Evolutionary conservation across 192 early-diverging fungal species (phyloP), one percentile per base, ranked within the genome.

Genomic region (Dimargaris verticillata): DNA sequence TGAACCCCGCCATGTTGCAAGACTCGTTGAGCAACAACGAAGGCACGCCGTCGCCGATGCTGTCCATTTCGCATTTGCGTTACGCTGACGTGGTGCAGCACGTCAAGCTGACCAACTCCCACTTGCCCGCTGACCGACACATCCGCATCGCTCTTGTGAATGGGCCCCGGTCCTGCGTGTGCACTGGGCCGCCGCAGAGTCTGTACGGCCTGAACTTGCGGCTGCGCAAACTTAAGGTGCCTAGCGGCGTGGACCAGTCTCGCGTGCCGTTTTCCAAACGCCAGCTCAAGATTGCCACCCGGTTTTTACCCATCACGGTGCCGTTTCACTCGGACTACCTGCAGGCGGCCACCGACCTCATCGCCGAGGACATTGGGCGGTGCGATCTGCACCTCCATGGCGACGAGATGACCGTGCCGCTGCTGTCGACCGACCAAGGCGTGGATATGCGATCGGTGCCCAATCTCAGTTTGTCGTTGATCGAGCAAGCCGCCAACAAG

Each of bases 31-130:
- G 71, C 61, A 87, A 87, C 77, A 83, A 86, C 62, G 93, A 97
- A 70, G 93, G 92, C 54, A 85, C 84, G 28, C 92, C 91, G 6
- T 88, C 88, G 10, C 88, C 89, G 49, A 97, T 97, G 93, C 77
- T 97, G 62, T 82, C 86, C 62, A 76, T 97, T 63, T 84, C 82
- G 64, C 83, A 83, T 43, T 75, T 95, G 54, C 88, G 88, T 64
- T 79, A 85, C 62, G 71, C 74, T 58, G 88, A 95, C 61, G 88
- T 95, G 38, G 71, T 84, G 67, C 80, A 85, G 70, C 88, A 96
- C 64, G 78, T 88, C 45, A 81, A 92, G 44, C 80, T 84, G 17
- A 91, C 92, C 71, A 93, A 93, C 77, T 76, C 76, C 61, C 89
- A 91, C 68, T 68, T 94, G 63, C 80, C 89, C 29, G 76, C 75